Evolutionary conservation across 1,284 basidiomycete species (phyloP).

Genomic region (Inonotus obliquus): DNA sequence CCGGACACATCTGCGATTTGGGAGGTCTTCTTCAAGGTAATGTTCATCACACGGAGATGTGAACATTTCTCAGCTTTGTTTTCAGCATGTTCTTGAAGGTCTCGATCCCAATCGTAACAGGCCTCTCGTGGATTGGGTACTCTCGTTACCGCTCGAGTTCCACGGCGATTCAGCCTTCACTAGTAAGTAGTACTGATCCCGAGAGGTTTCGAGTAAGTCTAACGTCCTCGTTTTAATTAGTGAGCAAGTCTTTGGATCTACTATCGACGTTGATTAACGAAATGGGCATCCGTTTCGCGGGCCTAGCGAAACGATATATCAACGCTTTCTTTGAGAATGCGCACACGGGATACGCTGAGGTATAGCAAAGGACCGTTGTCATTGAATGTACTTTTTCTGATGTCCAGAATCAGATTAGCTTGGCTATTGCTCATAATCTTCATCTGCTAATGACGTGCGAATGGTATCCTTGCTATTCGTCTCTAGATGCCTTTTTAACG

Average conservation of each 20-base stretch:
- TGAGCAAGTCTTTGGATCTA: conserved; percentile 63
- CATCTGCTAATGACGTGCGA: conserved; percentile 56
- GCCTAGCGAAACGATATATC: conserved; percentile 64
- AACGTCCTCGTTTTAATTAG: conserved; percentile 32
- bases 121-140: conserved; percentile 76
- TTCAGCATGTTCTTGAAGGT: conserved; percentile 60
- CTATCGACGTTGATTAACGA: conserved; percentile 57
- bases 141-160: conserved; percentile 76
- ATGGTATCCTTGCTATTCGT: conserved; percentile 76
- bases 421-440: conserved; percentile 66
- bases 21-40: conserved; percentile 61
- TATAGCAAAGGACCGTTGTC: conserved; percentile 27
- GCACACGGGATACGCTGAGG: conserved; percentile 82
- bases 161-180: conserved; percentile 73
- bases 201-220: neutral
- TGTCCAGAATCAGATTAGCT: conserved; percentile 51
- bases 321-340: conserved; percentile 72
- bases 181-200: conserved; percentile 42
- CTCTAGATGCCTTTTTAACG: conserved; percentile 56
- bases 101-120: conserved; percentile 85
- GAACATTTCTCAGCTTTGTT: conserved; percentile 11
- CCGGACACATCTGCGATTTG: conserved; percentile 80
- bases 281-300: conserved; percentile 58
- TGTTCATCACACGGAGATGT: conserved; percentile 2
- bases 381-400: neutral